Base-by-base conservation (phyloP, 306 rosid genomes). In the Boehmeria nivea region DNA sequence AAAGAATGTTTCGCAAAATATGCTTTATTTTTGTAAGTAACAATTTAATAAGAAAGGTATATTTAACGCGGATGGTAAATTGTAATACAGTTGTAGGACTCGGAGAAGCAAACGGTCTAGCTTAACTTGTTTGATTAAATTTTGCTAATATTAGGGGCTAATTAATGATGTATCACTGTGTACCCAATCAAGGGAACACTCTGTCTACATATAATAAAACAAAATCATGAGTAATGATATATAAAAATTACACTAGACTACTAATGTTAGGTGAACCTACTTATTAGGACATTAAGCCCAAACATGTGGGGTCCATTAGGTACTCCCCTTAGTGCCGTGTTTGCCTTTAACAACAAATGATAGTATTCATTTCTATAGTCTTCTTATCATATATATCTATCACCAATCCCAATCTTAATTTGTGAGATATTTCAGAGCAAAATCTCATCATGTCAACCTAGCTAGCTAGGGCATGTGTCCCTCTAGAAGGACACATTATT, bases 121-220 rank as follows among this genome's bases (percentile, higher is more conserved):
- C 54, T 37, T 24, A 25, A 23, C 27, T 24, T 3, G 46, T 51
- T 25, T 42, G 57, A 47, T 24, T 22, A 38, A 54, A 57, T 12
- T 4, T 1, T 6, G 53, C 60, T 63, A 8, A 46, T 58, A 72
- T 37, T 22, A 51, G 68, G 51, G 57, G 65, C 34, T 54, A 44
- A 60, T 60, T 60, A 57, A 67, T 72, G 63, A 73, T 36, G 67
- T 51, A 59, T 53, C 27, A 53, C 36, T 39, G 12, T 88, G 95
- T 74, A 70, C 76, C 73, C 79, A 80, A 72, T 72, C 71, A 56
- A 69, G 89, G 91, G 72, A 76, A 87, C 95, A 87, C 58, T 52
- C 64, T 86, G 94, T 69, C 81, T 74, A 65, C 59, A 60, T 64
- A 76, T 63, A 66, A 46, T 73, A 83, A 70, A 67, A 77, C 89